Evolutionary conservation across 805 yeast genomes (phyloP), one percentile per base, ranked within the genome.

Genomic region (Barnettozyma californica): DNA sequence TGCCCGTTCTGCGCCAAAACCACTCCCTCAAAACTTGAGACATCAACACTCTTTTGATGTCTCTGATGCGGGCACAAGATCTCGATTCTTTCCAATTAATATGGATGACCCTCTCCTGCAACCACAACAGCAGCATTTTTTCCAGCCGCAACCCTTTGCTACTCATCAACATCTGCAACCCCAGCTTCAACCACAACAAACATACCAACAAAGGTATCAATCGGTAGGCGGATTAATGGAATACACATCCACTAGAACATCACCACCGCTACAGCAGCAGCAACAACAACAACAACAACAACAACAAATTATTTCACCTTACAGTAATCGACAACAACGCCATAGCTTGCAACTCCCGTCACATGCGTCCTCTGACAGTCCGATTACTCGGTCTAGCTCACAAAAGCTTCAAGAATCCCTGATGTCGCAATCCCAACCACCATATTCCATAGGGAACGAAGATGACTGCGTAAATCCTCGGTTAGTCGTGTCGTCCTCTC

Each of bases 21-120:
- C 47, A 5, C 3, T 21, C 10, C 31, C 23, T 8, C 33, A 19
- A 18, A 19, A 39, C n/a, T 9, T 38, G 7, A 47, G 44, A 27
- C 47, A 50, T 11, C 55, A 48, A n/a, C 41, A 34, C 11, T 43
- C 56, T 7, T 20, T 44, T 26, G 48, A 48, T 19, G n/a, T 46
- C 5, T 20, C 43, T 26, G 48, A 48, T 19, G n/a, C 44, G 20
- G 48, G 31, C 14, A 13, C 52, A 33, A 52, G 48, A 5, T 61
- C 65, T 4, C 53, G 65, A 37, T 61, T 61, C 46, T 61, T 61
- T 46, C 65, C 65, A 1, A 51, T 61, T 3, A 25, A 29, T 14
- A 16, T 26, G 10, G 47, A 47, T 36, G 43, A 48, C 20, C 42
- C 20, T 20, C 41, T 9, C 37, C 21, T 20, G 25, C 25, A 33